These are phyloP conservation scores for Carex scoparia DNA, from an alignment of 176 grass and related monocot species.

Conservation along the genomic window DNA sequence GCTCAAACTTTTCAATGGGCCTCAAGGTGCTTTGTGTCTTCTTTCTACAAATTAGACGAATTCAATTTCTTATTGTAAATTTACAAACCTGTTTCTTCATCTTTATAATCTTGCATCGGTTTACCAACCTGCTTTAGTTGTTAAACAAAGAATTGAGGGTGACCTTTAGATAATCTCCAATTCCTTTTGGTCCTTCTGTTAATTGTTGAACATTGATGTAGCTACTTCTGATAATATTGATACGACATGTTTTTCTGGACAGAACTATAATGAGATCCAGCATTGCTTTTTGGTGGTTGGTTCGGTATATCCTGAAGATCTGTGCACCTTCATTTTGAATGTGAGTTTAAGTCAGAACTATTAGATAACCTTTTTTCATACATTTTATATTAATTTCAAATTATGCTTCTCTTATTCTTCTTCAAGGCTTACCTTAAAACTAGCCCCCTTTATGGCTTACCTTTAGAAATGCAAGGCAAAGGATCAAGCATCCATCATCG, in stretches of 20 bases:
- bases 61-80: background rate
- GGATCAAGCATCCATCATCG: conserved; percentile 82
- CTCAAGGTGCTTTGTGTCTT: conserved; percentile 59
- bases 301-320: conserved; percentile 87
- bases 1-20: conserved; percentile 64
- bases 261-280: conserved; percentile 97
- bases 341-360: conserved; percentile 48
- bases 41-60: background rate
- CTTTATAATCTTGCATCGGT: conserved; percentile 1
- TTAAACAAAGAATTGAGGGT: conserved; percentile 9
- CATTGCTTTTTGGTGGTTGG: conserved; percentile 95
- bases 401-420: background rate
- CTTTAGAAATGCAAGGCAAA: conserved; percentile 93
- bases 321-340: conserved; percentile 83
- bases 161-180: background rate
- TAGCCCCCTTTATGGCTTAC: conserved; percentile 20
- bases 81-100: background rate
- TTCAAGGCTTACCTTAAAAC: conserved; percentile 17
- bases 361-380: conserved; percentile 4
- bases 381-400: conserved; percentile 9
- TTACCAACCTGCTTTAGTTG: background rate
- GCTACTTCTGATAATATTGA: conserved; percentile 23
- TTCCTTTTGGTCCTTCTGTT: background rate
- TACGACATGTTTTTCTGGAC: conserved; percentile 31
- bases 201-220: conserved; percentile 11